Conservation (phyloP, 768 basidiomycete species). For the Auriscalpium vulgare region DNA sequence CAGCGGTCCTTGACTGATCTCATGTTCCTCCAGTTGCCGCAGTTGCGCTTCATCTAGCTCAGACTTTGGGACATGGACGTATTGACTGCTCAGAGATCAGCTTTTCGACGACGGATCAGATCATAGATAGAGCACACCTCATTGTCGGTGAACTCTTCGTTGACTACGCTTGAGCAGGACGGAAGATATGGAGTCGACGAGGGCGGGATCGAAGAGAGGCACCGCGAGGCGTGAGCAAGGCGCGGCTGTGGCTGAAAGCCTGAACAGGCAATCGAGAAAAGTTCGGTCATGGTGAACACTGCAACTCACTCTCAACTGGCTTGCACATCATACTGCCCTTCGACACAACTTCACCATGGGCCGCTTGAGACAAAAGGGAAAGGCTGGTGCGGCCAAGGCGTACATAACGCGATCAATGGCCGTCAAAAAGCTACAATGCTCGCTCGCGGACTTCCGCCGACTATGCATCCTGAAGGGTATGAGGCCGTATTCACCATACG, state of each 20-base stretch:
- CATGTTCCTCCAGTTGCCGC: conserved; percentile 93
- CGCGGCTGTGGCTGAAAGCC: not conserved
- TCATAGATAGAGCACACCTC: conserved; percentile 6
- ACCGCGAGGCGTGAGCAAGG: not conserved
- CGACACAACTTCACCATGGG: conserved; percentile 41
- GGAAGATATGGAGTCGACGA: not conserved
- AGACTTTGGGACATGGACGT: conserved; percentile 92
- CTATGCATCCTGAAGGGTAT: conserved; percentile 95
- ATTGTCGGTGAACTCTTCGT: not conserved
- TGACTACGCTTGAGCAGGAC: not conserved
- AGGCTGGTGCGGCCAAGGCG: conserved; percentile 86
- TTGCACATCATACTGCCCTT: not conserved
- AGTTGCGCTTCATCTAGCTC: conserved; percentile 97
- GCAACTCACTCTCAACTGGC: not conserved
- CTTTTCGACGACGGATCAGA: not conserved
- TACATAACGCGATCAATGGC: conserved; percentile 87
- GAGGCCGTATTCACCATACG: conserved; percentile 5
- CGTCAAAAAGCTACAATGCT: conserved; percentile 93
- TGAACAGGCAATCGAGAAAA: conserved; percentile 18
- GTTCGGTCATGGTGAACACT: conserved; percentile 16
- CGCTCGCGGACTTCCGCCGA: conserved; percentile 91
- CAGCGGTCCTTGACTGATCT: conserved; percentile 96
- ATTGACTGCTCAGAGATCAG: conserved; percentile 59
- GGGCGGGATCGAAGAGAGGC: not conserved
- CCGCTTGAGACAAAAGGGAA: conserved; percentile 74